Evolutionary conservation across 768 basidiomycete species (phyloP), one percentile per base, ranked within the genome.

Genomic region (Podaxis sp.): DNA sequence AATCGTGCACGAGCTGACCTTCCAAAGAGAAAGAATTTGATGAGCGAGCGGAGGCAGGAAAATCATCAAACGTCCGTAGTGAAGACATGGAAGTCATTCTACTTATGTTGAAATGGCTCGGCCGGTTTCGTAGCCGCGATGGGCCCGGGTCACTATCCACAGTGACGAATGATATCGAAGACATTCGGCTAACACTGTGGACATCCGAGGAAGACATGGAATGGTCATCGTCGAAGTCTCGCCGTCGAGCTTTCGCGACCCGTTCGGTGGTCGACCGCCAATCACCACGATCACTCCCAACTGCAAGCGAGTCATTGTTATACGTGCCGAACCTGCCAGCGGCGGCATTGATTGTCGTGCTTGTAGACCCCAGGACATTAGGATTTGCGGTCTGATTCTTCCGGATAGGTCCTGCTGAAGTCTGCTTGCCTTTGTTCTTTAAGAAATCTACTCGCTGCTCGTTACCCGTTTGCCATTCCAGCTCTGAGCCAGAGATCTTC

Each of bases 191-290:
- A 56, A 85, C 76, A 69, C 86, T 90, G 65, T 89, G 89, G 32
- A 94, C 78, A 65, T 94, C 93, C 50, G 90, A 92, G 28, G 90
- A 92, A 57, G 91, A 93, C 83, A 93, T 90, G 32, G 93, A 95
- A 69, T 90, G 91, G 67, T 93, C 93, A 69, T 94, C 93, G 73
- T 95, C 93, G 65, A 82, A 89, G 67, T 93, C 91, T 69, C 90
- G 77, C 69, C 90, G 83, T 64, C 93, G 83, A 63, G 85, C 89
- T 77, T 95, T 95, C 57, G 82, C 75, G 69, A 88, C 72, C 25
- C 88, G 82, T 69, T 90, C 88, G 57, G 32, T 32, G 32, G 73
- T 73, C 52, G 82, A 81, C 50, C 85, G 82, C 77, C 81, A 82
- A 62, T 80, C 83, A 28, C 76, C 70, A 35, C 73, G 68, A 61